Conservation (phyloP, 495 filamentous ascomycete species). For the Haplographium delicatum region DNA sequence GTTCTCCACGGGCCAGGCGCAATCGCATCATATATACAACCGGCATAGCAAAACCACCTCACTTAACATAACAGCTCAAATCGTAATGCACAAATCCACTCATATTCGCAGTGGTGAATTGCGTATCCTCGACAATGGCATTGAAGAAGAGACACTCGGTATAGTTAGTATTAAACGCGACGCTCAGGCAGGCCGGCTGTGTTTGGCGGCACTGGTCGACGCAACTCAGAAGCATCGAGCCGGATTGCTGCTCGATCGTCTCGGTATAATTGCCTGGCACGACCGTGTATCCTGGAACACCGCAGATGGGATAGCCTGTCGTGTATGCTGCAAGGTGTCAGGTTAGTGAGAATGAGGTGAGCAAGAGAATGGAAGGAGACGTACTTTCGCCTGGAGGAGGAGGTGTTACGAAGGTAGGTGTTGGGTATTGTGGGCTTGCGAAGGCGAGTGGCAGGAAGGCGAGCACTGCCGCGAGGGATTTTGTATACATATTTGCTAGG, state of each 20-base stretch:
- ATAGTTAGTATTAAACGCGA: not conserved
- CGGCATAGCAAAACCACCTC: not conserved
- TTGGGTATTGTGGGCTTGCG: too few relatives aligned
- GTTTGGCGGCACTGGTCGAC: not conserved
- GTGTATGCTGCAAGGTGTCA: constrained; percentile 2
- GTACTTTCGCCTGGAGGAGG: constrained; percentile 6
- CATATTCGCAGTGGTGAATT: not conserved
- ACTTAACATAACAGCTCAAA: not conserved
- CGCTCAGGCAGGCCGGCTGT: not conserved
- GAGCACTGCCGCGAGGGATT: too few relatives aligned
- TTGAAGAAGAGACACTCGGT: constrained; percentile 9
- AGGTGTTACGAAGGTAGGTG: not conserved
- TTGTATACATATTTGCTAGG: too few relatives aligned
- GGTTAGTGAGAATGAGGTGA: not conserved
- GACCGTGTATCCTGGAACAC: not conserved
- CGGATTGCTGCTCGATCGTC: constrained; percentile 1
- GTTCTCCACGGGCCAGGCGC: not conserved
- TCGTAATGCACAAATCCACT: constrained; percentile 13
- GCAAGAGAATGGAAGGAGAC: not conserved
- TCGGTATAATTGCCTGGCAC: constrained; percentile 9
- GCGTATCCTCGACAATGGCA: constrained; percentile 4
- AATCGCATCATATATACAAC: not conserved
- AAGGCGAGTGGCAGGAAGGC: too few relatives aligned
- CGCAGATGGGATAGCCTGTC: constrained; percentile 5
- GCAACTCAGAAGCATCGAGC: not conserved